phyloP scores from a whole-genome alignment of 345 rosid species.

The Gossypium australe region DNA sequence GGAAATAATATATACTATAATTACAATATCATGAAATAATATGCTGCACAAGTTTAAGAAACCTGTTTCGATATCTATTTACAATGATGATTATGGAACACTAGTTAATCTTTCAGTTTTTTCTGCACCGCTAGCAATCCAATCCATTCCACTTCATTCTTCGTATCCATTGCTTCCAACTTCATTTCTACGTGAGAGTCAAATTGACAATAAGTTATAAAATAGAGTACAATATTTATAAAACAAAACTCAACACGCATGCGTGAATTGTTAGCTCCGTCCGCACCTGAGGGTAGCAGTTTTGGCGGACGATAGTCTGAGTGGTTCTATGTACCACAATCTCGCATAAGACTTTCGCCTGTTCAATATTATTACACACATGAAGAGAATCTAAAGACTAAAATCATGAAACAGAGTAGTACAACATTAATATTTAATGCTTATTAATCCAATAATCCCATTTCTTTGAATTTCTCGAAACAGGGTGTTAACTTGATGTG shows the following conservation, averaged over 20 bases:
- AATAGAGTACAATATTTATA: too few relatives aligned
- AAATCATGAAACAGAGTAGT: background rate
- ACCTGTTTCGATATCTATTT: background rate
- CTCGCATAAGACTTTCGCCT: constrained; percentile 12
- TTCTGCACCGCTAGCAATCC: background rate
- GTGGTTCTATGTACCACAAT: constrained; percentile 3
- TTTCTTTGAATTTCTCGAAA: background rate
- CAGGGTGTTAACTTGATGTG: background rate
- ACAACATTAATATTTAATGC: background rate
- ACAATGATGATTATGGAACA: background rate
- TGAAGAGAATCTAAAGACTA: background rate
- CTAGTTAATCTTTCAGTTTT: background rate
- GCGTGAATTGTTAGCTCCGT: background rate
- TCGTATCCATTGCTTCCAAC: background rate
- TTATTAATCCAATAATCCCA: background rate
- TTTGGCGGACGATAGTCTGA: constrained; percentile 13
- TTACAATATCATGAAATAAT: background rate
- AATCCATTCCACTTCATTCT: background rate
- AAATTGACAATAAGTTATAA: too few relatives aligned
- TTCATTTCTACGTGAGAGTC: background rate
- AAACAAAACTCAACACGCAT: too few relatives aligned
- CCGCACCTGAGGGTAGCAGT: constrained; percentile 12
- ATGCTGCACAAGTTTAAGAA: too few relatives aligned
- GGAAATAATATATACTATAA: background rate
- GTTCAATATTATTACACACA: background rate